Conservation (phyloP, 129 eudicot species). For the Smallanthus sonchifolius region DNA sequence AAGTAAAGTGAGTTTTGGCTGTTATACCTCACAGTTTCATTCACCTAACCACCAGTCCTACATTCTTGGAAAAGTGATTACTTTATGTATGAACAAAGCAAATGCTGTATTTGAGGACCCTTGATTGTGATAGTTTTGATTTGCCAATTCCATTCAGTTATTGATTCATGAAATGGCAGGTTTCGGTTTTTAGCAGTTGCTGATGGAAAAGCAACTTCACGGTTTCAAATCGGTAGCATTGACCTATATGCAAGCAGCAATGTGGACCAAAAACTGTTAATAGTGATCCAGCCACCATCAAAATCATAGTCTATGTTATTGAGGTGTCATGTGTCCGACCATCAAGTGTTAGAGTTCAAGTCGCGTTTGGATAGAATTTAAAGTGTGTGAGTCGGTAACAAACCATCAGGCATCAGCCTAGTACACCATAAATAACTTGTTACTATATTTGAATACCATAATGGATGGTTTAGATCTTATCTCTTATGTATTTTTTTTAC, state of each 20-base stretch:
- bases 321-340: neutral
- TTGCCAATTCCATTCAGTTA: neutral
- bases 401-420: too few species aligned
- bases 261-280: neutral
- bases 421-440: neutral
- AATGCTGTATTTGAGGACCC: neutral
- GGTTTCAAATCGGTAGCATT: slow-evolving; percentile 87
- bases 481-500: neutral
- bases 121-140: slow-evolving; percentile 4
- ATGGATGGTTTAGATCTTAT: neutral
- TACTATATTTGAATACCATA: neutral
- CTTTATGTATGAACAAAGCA: neutral
- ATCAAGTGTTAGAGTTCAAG: neutral
- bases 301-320: neutral
- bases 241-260: slow-evolving; percentile 55
- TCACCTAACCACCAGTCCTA: neutral
- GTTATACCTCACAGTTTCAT: neutral
- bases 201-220: slow-evolving; percentile 48
- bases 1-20: neutral
- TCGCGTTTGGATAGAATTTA: neutral
- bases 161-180: slow-evolving; percentile 39
- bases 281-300: neutral
- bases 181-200: slow-evolving; percentile 61
- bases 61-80: neutral
- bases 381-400: neutral